phyloP scores from a whole-genome alignment of 305 asterid species.

The Striga hermonthica region DNA sequence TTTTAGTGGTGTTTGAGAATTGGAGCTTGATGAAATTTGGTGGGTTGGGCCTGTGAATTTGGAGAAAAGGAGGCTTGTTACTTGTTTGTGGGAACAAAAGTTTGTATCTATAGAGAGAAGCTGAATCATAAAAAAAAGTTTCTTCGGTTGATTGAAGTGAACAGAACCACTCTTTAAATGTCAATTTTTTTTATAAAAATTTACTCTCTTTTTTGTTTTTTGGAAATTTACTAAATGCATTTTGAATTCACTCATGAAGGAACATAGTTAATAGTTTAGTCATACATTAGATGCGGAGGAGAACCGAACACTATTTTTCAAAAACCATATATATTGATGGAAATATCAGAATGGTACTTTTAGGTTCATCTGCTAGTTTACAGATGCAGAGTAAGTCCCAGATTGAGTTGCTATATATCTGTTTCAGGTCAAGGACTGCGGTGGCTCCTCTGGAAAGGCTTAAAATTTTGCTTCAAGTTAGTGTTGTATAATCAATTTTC shows the following conservation, averaged over 20 bases:
- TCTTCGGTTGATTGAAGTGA: slow-evolving; percentile 11
- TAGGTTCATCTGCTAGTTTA: slow-evolving; percentile 19
- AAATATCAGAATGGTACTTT: slow-evolving; percentile 7
- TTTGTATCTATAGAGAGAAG: too few species aligned
- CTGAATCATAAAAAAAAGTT: not conserved
- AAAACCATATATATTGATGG: not conserved
- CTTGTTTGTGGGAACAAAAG: not conserved
- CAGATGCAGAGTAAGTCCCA: slow-evolving; percentile 5
- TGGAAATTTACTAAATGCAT: too few species aligned
- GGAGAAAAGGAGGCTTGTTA: slow-evolving; percentile 3
- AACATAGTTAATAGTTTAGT: not conserved
- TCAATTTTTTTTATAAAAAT: too few species aligned
- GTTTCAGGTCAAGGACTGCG: slow-evolving; percentile 83
- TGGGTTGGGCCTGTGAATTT: slow-evolving; percentile 19
- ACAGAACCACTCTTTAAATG: not conserved
- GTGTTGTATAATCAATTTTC: slow-evolving; percentile 24
- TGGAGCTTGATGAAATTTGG: slow-evolving; percentile 2
- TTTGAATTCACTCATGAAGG: not conserved
- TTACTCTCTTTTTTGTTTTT: too few species aligned
- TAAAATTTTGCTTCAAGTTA: slow-evolving; percentile 84
- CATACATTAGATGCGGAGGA: slow-evolving; percentile 6
- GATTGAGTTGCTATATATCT: slow-evolving; percentile 26
- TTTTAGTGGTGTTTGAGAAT: not conserved
- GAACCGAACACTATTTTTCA: not conserved
- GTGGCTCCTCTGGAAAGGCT: slow-evolving; percentile 92